Conservation (phyloP, 208 protist genomes). For the Acanthamoeba lugdunensis region DNA sequence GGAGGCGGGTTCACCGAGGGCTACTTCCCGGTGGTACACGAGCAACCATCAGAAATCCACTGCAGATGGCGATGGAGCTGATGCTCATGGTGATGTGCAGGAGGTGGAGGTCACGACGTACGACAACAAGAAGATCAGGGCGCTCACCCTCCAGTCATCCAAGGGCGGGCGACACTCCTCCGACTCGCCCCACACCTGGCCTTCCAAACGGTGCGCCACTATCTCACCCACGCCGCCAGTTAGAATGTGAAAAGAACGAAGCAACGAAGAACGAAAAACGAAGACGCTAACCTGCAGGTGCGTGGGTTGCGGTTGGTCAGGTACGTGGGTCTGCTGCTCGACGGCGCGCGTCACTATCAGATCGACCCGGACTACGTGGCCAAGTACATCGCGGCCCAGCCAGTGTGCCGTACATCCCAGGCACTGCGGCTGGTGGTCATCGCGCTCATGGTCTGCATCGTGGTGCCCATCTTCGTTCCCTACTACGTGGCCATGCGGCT, state of each 20-base stretch:
- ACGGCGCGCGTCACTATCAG: background rate
- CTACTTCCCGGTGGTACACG: constrained; percentile 3
- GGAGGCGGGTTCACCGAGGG: constrained; percentile 1
- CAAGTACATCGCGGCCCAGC: background rate
- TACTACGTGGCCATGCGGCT: background rate
- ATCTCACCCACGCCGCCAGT: no score
- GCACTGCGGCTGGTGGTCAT: background rate
- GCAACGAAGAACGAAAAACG: no score
- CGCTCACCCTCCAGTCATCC: background rate
- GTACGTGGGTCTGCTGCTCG: background rate
- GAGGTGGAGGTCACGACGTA: constrained; percentile 24
- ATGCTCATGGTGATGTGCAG: background rate
- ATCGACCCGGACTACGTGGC: background rate
- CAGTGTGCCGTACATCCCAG: background rate
- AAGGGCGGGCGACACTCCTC: background rate
- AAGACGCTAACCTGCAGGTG: no score
- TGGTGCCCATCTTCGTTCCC: constrained; percentile 11
- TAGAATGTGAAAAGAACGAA: no score
- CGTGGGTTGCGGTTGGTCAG: background rate
- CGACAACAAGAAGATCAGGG: constrained; percentile 9
- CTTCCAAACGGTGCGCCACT: background rate
- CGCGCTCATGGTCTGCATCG: background rate
- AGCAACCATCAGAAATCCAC: background rate
- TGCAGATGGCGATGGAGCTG: no score
- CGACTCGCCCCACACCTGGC: background rate